Evolutionary conservation across 139 green algal species (phyloP).

Genomic region (Mesotaenium endlicherianum): DNA sequence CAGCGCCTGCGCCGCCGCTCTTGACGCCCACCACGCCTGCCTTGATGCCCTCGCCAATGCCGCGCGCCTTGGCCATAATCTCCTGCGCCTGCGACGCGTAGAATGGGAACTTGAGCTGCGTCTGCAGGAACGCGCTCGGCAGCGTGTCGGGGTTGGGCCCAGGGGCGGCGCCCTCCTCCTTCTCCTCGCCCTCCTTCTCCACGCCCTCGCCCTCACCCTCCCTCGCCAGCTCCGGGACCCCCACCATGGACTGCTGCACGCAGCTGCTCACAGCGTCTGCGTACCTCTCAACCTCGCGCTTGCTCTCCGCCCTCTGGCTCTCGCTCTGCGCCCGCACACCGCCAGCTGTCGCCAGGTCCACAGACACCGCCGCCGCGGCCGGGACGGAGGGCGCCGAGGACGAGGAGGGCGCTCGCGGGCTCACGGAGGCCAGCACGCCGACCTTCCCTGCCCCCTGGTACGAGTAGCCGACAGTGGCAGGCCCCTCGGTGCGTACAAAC

Average conservation of each 20-base stretch:
- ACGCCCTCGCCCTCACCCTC: background rate
- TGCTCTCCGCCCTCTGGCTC: background rate
- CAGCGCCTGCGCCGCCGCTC: background rate
- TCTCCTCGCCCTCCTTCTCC: background rate
- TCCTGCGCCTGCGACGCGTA: constrained; percentile 15
- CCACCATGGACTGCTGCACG: background rate
- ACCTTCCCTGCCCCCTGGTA: too few species aligned
- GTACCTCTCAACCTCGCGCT: too few species aligned
- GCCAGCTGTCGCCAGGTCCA: background rate
- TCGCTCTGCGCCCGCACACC: background rate
- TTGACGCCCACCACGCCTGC: background rate
- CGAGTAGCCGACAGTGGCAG: too few species aligned
- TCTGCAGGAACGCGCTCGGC: background rate
- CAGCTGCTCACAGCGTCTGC: too few species aligned
- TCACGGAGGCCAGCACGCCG: too few species aligned
- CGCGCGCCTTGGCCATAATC: background rate
- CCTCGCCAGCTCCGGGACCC: background rate
- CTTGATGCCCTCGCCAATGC: background rate
- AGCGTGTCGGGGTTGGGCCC: constrained; percentile 2
- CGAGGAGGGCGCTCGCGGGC: background rate
- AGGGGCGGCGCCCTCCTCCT: background rate
- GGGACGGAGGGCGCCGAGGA: background rate
- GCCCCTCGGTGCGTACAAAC: background rate
- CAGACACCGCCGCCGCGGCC: background rate
- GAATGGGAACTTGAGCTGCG: constrained; percentile 40